A percentile compares a stretch with the other conserved stretches of the same genome.
These are phyloP conservation scores for Coffea canephora DNA, from an alignment of 257 asterid species.

Conservation along the genomic window DNA sequence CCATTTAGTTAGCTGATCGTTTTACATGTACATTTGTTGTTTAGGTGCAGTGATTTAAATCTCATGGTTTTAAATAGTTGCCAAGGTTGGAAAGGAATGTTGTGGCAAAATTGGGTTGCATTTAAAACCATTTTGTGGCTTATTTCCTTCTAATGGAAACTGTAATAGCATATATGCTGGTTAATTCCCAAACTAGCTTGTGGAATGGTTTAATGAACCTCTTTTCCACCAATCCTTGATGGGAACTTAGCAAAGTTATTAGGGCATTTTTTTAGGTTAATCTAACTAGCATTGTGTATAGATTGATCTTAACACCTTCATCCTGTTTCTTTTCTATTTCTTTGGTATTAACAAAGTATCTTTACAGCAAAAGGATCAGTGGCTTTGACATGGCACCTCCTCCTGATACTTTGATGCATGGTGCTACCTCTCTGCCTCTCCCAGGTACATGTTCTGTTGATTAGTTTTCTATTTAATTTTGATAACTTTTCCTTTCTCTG, in stretches of 20 bases:
- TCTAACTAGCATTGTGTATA: background rate
- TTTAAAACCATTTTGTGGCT: background rate
- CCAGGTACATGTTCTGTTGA: conserved; percentile 54
- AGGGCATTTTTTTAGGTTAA: too few species aligned
- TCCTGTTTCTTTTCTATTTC: conserved; percentile 21
- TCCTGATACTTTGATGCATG: conserved; percentile 58
- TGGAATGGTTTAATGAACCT: background rate
- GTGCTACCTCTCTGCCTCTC: conserved; percentile 10
- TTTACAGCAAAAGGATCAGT: conserved; percentile 87
- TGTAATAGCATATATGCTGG: background rate
- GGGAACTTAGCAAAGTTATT: background rate
- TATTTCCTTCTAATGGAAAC: background rate
- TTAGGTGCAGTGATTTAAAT: background rate
- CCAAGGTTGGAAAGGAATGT: background rate
- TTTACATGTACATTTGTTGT: background rate
- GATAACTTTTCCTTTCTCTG: conserved; percentile 40
- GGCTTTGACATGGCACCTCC: conserved; percentile 99
- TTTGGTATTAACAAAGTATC: conserved; percentile 28
- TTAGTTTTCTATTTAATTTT: conserved; percentile 19
- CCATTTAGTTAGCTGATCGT: too few species aligned
- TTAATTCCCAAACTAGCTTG: background rate
- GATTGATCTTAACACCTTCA: background rate
- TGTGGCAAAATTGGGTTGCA: background rate
- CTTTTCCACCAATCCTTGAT: background rate
- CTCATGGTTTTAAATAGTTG: background rate